Evolutionary conservation across 495 filamentous ascomycete species (phyloP), one percentile per base, ranked within the genome.

Genomic region (Hypomontagnella submonticulosa): DNA sequence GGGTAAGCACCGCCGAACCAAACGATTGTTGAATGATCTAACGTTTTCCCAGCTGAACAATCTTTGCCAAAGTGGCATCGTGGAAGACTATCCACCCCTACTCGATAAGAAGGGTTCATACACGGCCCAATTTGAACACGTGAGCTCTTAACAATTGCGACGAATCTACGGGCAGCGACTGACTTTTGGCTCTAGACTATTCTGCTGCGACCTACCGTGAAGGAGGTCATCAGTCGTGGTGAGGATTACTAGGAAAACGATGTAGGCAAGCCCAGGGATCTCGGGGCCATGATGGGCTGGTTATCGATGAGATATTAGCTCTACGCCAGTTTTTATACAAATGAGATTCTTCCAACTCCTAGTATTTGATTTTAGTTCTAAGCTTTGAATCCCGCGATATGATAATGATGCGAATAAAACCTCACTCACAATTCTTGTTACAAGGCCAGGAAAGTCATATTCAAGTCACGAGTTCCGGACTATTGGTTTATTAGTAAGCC

Each of bases 91-190:
- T 72, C 92, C 92, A 1, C 93, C 93, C 16, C 82, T 97, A 43
- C 87, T 88, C 60, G 93, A 97, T 81, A 87, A 92, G 79, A 97
- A 96, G 86, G 93, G 93, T 54, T 94, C 91, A 16, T 97, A 95
- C 75, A 96, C 93, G 15, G 93, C 93, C 63, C 93, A 97, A 77
- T 97, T 83, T 71, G 93, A 97, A 84, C 93, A 97, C 83, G 92
- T 95, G 80, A 84, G 90, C 75, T 61, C n/a, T 27, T 23, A 34
- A 59, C 41, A 13, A 5, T 5, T 4, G 47, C 32, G 23, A 15
- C 53, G 8, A 27, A 4, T 18, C 1, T 13, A 20, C 32, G 15
- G 36, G 0, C 33, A 64, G 74, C 77, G 60, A 79, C 75, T 66
- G 43, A 74, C 49, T 7, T 38, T 32, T 33, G 11, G 13, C 1